Evolutionary conservation across 208 protist genomes (phyloP).

Genomic region (Endotrypanum monterogeii): DNA sequence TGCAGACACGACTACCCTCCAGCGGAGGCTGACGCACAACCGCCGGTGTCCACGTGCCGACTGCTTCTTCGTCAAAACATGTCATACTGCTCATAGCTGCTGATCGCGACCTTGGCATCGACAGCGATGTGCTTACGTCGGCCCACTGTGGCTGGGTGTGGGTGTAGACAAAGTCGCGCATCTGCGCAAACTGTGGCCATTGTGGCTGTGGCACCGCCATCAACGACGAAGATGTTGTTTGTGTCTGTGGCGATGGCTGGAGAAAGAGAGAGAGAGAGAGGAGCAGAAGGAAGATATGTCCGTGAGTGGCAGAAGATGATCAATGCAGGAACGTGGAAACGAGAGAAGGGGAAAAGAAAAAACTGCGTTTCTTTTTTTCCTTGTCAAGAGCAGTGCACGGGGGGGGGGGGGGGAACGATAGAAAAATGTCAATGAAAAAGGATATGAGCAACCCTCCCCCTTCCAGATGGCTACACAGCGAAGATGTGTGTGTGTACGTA

Average conservation of each 20-base stretch:
- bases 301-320: background rate
- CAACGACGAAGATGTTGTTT: background rate
- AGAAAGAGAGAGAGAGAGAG: background rate
- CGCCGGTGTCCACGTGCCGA: slow-evolving; percentile 7
- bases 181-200: slow-evolving; percentile 30
- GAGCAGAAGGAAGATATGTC: background rate
- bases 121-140: background rate
- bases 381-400: background rate
- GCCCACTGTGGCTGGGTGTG: slow-evolving; percentile 63
- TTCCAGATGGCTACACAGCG: too few relatives aligned
- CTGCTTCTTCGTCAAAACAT: background rate
- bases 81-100: background rate
- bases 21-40: slow-evolving; percentile 39
- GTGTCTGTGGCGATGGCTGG: background rate
- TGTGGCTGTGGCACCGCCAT: slow-evolving; percentile 35
- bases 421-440: too few relatives aligned
- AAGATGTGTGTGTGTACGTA: background rate
- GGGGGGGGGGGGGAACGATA: background rate
- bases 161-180: slow-evolving; percentile 51
- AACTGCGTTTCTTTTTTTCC: too few relatives aligned
- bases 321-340: background rate
- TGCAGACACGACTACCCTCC: slow-evolving; percentile 36
- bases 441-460: too few relatives aligned
- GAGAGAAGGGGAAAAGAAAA: background rate
- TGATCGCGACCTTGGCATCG: background rate